phyloP scores from a whole-genome alignment of 768 basidiomycete genomes.

The Lentinula detonsa region DNA sequence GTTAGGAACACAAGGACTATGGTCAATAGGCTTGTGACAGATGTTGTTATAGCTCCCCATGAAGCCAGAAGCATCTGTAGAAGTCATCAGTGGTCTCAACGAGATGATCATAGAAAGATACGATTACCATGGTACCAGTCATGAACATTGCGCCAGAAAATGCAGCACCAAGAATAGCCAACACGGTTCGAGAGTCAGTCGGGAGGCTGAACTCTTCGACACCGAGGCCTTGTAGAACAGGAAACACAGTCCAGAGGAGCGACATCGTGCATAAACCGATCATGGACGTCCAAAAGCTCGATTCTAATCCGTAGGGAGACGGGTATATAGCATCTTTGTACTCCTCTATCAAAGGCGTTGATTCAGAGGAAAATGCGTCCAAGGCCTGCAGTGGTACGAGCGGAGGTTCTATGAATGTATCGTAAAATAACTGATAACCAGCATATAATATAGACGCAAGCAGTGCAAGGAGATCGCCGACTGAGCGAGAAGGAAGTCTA shows the following conservation, averaged over 20 bases:
- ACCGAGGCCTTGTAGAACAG: not conserved
- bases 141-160: not conserved
- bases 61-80: slow-evolving; percentile 1
- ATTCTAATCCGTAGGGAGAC: not conserved
- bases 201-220: not conserved
- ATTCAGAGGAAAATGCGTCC: not conserved
- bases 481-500: not conserved
- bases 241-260: not conserved
- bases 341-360: not conserved
- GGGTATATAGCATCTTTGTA: not conserved
- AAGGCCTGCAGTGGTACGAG: not conserved
- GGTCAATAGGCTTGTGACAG: slow-evolving; percentile 62
- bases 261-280: not conserved
- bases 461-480: not conserved
- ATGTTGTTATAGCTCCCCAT: slow-evolving; percentile 58
- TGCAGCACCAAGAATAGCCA: not conserved
- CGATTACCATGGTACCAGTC: slow-evolving; percentile 2
- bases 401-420: not conserved
- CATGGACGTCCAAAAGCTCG: slow-evolving; percentile 2
- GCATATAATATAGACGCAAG: not conserved
- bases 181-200: not conserved
- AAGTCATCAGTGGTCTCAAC: not conserved
- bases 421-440: not conserved
- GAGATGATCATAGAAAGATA: not conserved
- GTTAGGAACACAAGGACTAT: slow-evolving; percentile 60